Base-by-base conservation (phyloP, 257 asterid genomes). In the Nicotiana otophora region DNA sequence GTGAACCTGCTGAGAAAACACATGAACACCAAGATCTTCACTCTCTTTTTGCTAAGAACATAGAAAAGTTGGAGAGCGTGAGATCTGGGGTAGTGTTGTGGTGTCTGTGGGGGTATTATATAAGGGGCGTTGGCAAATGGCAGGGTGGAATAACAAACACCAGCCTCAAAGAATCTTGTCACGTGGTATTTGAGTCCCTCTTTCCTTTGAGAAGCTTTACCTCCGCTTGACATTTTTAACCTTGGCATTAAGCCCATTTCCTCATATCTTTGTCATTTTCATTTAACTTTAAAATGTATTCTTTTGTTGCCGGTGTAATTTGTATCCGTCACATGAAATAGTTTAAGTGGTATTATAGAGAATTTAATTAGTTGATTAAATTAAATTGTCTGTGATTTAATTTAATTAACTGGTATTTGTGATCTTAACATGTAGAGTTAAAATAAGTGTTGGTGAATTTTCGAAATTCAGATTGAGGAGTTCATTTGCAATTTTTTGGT, bases 71-170 rank as follows among this genome's bases (percentile, higher is more conserved):
- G 1, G 19, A 53, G 19, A 53, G 58, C 4, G 19, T 53, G 58
- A 14, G 58, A 53, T 53, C 19, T 53, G 58, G 57, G 58, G 58
- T 53, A 15, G 63, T 3, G 42, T 16, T 31, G 48, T 15, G 46
- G 12, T 31, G 8, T 48, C 28, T 74, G 9, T 20, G 30, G 11
- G 42, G 42, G 64, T 64, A 64, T 74, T 51, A 75, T 75, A 75
- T 75, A 75, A 75, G 17, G 80, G 62, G 26, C 9, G 4, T 26
- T 48, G 61, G 80, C 80, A 51, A 39, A 23, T 48, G 61, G 80
- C 80, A 51, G 63, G 46, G 63, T 74, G 80, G 80, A 74, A 26
- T 51, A 51, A 74, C 80, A 51, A 74, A 74, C 26, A 51, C 63
- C 80, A 75, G 63, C 26, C 26, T 75, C 30, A 7, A 20, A 51